Evolutionary conservation across 1,284 basidiomycete genomes (phyloP).

Genomic region (Cryptococcus floricola): DNA sequence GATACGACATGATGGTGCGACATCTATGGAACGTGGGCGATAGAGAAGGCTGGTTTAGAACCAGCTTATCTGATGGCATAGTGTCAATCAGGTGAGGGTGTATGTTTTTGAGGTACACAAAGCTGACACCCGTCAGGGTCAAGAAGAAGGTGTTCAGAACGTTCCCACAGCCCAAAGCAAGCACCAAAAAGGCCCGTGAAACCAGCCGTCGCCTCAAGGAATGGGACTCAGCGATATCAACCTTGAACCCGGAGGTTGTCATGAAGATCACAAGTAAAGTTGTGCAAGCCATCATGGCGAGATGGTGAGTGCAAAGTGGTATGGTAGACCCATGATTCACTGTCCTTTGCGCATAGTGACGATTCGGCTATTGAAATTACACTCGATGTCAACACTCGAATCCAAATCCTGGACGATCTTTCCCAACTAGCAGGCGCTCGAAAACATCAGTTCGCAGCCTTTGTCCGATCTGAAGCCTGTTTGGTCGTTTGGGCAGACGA

Average conservation of each 20-base stretch:
- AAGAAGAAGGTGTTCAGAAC: conserved; percentile 33
- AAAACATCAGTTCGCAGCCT: conserved; percentile 45
- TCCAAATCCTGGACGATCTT: conserved; percentile 43
- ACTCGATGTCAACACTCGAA: conserved; percentile 44
- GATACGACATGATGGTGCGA: conserved; percentile 42
- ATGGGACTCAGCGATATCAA: conserved; percentile 61
- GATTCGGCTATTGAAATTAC: conserved; percentile 39
- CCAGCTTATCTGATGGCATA: conserved; percentile 36
- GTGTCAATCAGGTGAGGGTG: conserved; percentile 38
- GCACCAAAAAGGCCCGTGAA: conserved; percentile 20
- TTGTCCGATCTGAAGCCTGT: conserved; percentile 34
- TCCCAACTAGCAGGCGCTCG: conserved; percentile 39
- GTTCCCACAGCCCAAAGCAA: conserved; percentile 29
- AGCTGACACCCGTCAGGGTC: conserved; percentile 17
- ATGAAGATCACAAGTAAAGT: conserved; percentile 73
- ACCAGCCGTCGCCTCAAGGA: conserved; percentile 23
- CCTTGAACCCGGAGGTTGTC: conserved; percentile 72
- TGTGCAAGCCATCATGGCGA: conserved; percentile 68
- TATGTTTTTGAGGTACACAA: background rate
- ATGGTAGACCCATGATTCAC: background rate
- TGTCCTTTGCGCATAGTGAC: conserved; percentile 14
- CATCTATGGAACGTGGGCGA: conserved; percentile 41
- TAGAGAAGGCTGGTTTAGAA: conserved; percentile 41
- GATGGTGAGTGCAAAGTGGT: conserved; percentile 55
- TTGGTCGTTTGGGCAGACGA: conserved; percentile 59